Evolutionary conservation across 306 rosid species (phyloP).

Genomic region (Morella rubra): DNA sequence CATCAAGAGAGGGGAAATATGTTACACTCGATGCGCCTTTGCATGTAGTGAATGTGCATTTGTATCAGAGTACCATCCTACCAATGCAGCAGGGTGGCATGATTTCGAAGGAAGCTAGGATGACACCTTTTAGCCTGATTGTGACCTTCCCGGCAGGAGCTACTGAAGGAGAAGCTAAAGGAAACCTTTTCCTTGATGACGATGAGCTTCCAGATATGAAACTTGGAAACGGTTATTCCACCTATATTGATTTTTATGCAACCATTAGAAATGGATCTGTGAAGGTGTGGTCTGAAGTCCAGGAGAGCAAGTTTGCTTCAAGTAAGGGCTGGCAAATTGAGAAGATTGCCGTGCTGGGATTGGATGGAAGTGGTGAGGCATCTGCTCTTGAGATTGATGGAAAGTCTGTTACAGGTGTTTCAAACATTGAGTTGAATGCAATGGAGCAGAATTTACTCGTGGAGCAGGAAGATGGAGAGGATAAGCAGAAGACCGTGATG

Average conservation of each 20-base stretch:
- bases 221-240: slow-evolving; percentile 77
- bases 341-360: slow-evolving; percentile 68
- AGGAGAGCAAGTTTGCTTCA: slow-evolving; percentile 79
- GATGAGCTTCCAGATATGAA: slow-evolving; percentile 82
- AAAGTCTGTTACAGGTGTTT: slow-evolving; percentile 21
- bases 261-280: slow-evolving; percentile 55
- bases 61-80: slow-evolving; percentile 78
- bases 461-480: slow-evolving; percentile 42
- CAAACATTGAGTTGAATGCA: slow-evolving; percentile 41
- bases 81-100: slow-evolving; percentile 93
- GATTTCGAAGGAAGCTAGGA: slow-evolving; percentile 77
- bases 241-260: slow-evolving; percentile 62
- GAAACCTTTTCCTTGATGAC: slow-evolving; percentile 71
- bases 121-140: slow-evolving; percentile 70
- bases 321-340: slow-evolving; percentile 67
- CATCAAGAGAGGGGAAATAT: slow-evolving; percentile 47
- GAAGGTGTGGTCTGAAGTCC: slow-evolving; percentile 87
- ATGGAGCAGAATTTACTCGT: slow-evolving; percentile 41
- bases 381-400: slow-evolving; percentile 63
- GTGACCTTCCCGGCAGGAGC: slow-evolving; percentile 77
- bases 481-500: slow-evolving; percentile 45
- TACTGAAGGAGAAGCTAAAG: slow-evolving; percentile 62
- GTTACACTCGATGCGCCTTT: slow-evolving; percentile 84
- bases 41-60: slow-evolving; percentile 81
- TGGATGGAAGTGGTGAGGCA: slow-evolving; percentile 49